Evolutionary conservation across 2,329 filamentous ascomycete species (phyloP), one percentile per base, ranked within the genome.

Genomic region (Bipolaris victoriae): DNA sequence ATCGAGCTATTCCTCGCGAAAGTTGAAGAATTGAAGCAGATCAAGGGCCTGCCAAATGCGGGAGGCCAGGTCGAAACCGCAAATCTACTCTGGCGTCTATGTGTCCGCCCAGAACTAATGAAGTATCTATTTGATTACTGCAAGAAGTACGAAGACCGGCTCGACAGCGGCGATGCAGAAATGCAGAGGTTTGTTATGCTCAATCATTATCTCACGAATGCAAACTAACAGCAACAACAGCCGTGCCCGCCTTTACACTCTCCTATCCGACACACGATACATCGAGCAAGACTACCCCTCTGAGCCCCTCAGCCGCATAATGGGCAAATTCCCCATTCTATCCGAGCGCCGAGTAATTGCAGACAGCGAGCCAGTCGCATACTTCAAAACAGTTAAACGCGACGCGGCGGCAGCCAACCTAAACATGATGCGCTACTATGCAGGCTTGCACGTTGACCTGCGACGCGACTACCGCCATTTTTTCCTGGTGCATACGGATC

Each of bases 1-100:
- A 62, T 81, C 7, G 56, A 75, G n/a, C 57, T 63, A 0, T 78
- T 78, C 56, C 56, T 74, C 26, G 58, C 64, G 5, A 72, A 71
- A 37, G 66, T 73, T 26, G 66, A 69, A 37, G 33, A 33, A 41
- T 62, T 70, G 15, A 58, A 62, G 10, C 51, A 58, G 7, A 26
- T 66, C 1, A 57, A 50, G 13, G 63, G 64, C 3, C 57, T 64
- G 15, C 26, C 52, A 15, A 63, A 62, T 20, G 57, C 61, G 3
- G 61, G 55, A 50, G 64, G 67, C 20, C 56, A 57, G 7, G 58
- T 69, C 2, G 33, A 66, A 15, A 66, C 73, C 26, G 65, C 65
- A 3, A 60, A 49, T 20, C 13, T 76, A 7, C 59, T 68, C 13
- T 76, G 73, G 73, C 69, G 73, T 33, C 57, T 76, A 10, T 73